A percentile compares a stretch with the other conserved stretches of the same genome.
These are phyloP conservation scores for Fraxinus nigra DNA, from an alignment of 305 asterid genomes.

Conservation along the genomic window DNA sequence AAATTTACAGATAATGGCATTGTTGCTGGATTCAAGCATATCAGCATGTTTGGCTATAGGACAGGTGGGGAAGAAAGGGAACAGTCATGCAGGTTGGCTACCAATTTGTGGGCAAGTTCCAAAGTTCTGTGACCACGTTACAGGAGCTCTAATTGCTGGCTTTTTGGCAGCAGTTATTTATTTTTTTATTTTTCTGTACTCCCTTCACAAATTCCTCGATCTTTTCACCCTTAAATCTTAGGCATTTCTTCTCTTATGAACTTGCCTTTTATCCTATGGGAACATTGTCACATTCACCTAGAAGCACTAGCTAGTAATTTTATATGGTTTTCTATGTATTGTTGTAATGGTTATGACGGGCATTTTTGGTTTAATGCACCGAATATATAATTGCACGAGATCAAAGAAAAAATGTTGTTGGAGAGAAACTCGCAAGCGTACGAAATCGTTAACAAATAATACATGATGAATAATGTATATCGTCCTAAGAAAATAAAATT, in stretches of 20 bases:
- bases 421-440: no score
- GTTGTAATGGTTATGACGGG: background rate
- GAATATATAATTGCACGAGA: background rate
- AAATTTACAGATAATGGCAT: conserved; percentile 40
- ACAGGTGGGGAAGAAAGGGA: conserved; percentile 71
- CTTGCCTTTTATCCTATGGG: background rate
- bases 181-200: conserved; percentile 48
- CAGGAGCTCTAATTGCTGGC: conserved; percentile 55
- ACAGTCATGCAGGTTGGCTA: conserved; percentile 78
- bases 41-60: conserved; percentile 70
- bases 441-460: no score
- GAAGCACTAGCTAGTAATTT: background rate
- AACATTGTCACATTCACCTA: background rate
- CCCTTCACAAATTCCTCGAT: conserved; percentile 52
- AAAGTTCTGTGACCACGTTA: conserved; percentile 59
- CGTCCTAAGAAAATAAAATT: no score
- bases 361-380: background rate
- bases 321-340: background rate
- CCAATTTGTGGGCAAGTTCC: conserved; percentile 88
- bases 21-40: conserved; percentile 69
- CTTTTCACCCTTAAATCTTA: conserved; percentile 47
- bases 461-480: no score
- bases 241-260: background rate
- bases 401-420: no score
- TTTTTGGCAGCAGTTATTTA: conserved; percentile 57